Evolutionary conservation across 164 flowering plant genomes (phyloP).

Genomic region (Dillenia suffruticosa): DNA sequence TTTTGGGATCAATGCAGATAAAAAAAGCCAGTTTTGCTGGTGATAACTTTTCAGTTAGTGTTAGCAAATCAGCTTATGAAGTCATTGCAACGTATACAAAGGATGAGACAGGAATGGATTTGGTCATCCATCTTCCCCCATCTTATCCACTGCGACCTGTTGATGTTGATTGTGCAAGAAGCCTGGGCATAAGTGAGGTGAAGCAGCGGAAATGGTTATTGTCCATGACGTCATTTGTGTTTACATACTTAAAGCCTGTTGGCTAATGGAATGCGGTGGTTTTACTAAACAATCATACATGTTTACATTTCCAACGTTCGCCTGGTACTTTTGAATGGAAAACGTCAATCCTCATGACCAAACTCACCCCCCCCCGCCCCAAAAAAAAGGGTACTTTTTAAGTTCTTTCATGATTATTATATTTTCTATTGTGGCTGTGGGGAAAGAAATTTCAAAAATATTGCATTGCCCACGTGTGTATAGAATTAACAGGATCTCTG

Average conservation of each 20-base stretch:
- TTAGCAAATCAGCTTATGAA: constrained; percentile 85
- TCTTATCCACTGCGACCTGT: constrained; percentile 89
- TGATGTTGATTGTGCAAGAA: constrained; percentile 80
- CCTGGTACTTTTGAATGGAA: no score
- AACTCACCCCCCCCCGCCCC: no score
- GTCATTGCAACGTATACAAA: constrained; percentile 93
- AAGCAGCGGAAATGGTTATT: constrained; percentile 93
- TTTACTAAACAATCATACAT: no score
- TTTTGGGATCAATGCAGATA: constrained; percentile 51
- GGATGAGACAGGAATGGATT: constrained; percentile 95
- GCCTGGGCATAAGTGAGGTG: constrained; percentile 89
- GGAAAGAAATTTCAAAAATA: no score
- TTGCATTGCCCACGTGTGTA: no score
- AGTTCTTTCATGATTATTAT: no score
- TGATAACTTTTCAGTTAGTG: constrained; percentile 78
- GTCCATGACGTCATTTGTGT: constrained; percentile 80
- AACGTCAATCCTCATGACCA: no score
- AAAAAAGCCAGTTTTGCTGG: constrained; percentile 64
- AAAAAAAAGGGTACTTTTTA: no score
- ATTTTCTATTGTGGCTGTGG: no score
- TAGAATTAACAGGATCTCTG: no score
- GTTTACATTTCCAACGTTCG: no score
- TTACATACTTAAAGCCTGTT: not conserved
- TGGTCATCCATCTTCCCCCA: constrained; percentile 85
- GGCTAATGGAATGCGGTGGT: no score